Conservation (phyloP, 768 basidiomycete species). For the Psilocybe tampanensis region DNA sequence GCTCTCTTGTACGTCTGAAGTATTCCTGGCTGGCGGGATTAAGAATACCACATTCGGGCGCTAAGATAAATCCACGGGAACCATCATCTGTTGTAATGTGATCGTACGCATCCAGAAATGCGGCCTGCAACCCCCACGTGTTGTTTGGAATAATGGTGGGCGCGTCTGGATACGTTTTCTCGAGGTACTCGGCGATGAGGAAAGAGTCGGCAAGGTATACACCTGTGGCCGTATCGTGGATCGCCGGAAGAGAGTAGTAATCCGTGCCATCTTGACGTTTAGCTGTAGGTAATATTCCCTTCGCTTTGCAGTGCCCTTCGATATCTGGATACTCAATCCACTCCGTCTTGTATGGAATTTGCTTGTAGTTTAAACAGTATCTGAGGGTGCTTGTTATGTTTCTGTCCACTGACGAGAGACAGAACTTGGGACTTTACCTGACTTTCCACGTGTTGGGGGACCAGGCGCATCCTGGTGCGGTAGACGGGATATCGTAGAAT, state of each 20-base stretch:
- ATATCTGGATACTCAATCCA: conserved; percentile 57
- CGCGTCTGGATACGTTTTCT: conserved; percentile 47
- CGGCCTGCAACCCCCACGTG: conserved; percentile 14
- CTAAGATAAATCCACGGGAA: conserved; percentile 10
- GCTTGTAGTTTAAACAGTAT: conserved; percentile 37
- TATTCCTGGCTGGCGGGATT: conserved; percentile 19
- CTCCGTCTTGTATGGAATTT: conserved; percentile 43
- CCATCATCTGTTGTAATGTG: background rate
- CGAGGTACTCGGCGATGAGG: conserved; percentile 52
- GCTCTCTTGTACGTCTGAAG: conserved; percentile 21
- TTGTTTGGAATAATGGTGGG: conserved; percentile 35
- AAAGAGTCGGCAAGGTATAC: conserved; percentile 42
- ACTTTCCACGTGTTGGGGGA: conserved; percentile 38
- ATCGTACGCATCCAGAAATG: conserved; percentile 10
- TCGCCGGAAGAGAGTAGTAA: conserved; percentile 49
- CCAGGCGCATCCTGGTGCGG: conserved; percentile 27
- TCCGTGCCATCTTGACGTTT: conserved; percentile 29
- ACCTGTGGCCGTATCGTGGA: conserved; percentile 47
- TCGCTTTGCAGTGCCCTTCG: conserved; percentile 29
- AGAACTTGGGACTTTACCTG: conserved; percentile 22
- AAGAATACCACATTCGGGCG: conserved; percentile 6
- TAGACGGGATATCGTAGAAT: conserved; percentile 42
- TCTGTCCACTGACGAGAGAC: background rate
- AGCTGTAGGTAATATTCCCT: conserved; percentile 38
- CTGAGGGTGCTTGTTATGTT: conserved; percentile 10